Percentiles rank a stretch among this genome's conserved stretches.
Conservation (phyloP, 306 rosid species). For the Arachis hypogaea region DNA sequence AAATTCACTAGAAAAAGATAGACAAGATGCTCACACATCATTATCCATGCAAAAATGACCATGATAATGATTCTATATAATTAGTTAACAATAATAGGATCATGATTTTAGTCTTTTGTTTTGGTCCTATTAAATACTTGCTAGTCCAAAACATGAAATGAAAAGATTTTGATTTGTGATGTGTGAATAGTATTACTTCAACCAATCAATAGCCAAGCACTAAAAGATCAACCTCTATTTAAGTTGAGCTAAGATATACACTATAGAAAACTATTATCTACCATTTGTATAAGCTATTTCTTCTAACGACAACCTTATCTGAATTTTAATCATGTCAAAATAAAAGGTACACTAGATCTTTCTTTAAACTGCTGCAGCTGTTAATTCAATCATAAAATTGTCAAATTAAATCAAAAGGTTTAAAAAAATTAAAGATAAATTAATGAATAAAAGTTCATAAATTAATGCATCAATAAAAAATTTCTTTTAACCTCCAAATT, state of each 20-base stretch:
- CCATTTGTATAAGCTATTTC: not conserved
- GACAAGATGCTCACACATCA: no score
- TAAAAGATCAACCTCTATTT: slow-evolving; percentile 1
- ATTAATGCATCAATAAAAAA: no score
- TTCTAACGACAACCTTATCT: no score
- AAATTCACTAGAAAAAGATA: no score
- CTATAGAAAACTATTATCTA: slow-evolving; percentile 14
- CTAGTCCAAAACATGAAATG: not conserved
- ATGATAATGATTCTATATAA: slow-evolving; percentile 18
- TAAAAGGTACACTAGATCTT: no score
- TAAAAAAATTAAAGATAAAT: no score
- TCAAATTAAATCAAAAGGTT: no score
- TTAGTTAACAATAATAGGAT: not conserved
- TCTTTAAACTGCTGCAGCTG: no score
- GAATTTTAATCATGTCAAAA: no score
- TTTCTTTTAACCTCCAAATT: no score
- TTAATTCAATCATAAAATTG: no score
- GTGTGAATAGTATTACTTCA: not conserved
- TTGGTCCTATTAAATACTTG: slow-evolving; percentile 4
- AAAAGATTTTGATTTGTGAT: not conserved
- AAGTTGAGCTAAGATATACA: slow-evolving; percentile 7
- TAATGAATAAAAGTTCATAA: no score
- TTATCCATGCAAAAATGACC: slow-evolving; percentile 7
- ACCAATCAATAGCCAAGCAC: slow-evolving; percentile 11
- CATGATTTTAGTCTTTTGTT: not conserved